Conservation (phyloP, 1,284 basidiomycete species). For the Trametes polyzona region DNA sequence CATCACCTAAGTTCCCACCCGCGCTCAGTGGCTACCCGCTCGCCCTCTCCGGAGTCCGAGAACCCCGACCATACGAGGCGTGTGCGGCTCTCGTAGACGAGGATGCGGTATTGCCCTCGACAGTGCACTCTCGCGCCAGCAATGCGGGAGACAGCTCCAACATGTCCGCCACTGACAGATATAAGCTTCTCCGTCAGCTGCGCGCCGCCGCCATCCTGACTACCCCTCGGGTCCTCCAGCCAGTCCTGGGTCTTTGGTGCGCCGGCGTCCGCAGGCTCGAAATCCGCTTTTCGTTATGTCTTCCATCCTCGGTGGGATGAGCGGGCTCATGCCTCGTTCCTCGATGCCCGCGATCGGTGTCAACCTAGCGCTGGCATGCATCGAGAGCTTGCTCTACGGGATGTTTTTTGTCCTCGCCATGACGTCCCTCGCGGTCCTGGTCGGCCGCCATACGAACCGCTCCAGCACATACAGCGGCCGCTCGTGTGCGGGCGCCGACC, state of each 20-base stretch:
- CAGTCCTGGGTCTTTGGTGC: slow-evolving; percentile 5
- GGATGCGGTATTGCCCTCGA: background rate
- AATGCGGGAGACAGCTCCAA: background rate
- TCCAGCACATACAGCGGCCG: slow-evolving; percentile 1
- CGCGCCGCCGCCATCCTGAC: background rate
- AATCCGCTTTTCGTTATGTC: background rate
- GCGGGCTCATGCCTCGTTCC: slow-evolving; percentile 7
- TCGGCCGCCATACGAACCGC: slow-evolving; percentile 12
- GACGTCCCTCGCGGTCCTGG: slow-evolving; percentile 14
- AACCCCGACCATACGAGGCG: background rate
- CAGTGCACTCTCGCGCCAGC: background rate
- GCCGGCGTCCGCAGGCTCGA: slow-evolving; percentile 13
- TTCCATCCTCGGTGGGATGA: slow-evolving; percentile 4
- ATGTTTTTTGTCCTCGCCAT: slow-evolving; percentile 15
- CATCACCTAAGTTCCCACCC: background rate
- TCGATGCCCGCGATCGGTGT: slow-evolving; percentile 6
- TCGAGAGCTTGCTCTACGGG: slow-evolving; percentile 12
- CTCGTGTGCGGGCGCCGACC: background rate
- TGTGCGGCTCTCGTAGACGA: background rate
- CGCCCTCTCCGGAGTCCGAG: background rate
- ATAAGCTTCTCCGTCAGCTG: slow-evolving; percentile 6
- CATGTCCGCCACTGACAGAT: slow-evolving; percentile 1
- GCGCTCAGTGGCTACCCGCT: background rate
- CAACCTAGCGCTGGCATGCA: slow-evolving; percentile 10
- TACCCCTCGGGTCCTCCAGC: background rate